phyloP scores from a whole-genome alignment of 2,329 filamentous ascomycete species.

The Zarea fungicola region DNA sequence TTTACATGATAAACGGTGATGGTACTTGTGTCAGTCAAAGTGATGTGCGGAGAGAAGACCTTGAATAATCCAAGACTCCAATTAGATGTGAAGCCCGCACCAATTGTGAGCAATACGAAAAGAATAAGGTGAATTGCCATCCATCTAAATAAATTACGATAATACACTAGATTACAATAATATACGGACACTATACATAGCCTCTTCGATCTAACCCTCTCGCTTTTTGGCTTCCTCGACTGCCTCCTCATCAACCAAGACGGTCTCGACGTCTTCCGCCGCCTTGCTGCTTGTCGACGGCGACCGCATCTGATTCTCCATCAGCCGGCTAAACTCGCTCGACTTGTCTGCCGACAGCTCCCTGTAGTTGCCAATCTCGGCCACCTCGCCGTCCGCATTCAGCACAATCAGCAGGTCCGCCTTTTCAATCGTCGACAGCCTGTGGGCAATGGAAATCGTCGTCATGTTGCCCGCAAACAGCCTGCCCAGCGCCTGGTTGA shows the following conservation, averaged over 20 bases:
- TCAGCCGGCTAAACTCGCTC: conserved; percentile 87
- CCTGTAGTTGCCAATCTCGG: conserved; percentile 80
- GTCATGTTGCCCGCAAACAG: conserved; percentile 85
- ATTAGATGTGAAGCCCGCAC: no score
- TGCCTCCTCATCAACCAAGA: conserved; percentile 2
- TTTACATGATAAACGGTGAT: no score
- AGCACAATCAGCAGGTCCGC: conserved; percentile 93
- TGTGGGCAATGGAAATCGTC: conserved; percentile 95
- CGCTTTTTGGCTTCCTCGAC: background rate
- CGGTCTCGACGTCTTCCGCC: background rate
- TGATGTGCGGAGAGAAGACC: no score
- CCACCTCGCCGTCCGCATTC: conserved; percentile 77
- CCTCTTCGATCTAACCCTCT: no score
- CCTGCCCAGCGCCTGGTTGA: conserved; percentile 80
- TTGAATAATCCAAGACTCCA: no score
- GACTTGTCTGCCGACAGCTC: conserved; percentile 67
- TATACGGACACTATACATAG: no score
- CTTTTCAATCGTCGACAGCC: conserved; percentile 91
- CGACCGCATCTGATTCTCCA: conserved; percentile 87
- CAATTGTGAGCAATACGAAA: no score
- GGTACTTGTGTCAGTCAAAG: no score
- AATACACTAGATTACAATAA: no score
- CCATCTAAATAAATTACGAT: no score
- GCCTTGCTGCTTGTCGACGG: background rate
- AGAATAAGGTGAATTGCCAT: no score